Conservation (phyloP, 192 early-diverging fungal species). For the Rhizophagus clarus region DNA sequence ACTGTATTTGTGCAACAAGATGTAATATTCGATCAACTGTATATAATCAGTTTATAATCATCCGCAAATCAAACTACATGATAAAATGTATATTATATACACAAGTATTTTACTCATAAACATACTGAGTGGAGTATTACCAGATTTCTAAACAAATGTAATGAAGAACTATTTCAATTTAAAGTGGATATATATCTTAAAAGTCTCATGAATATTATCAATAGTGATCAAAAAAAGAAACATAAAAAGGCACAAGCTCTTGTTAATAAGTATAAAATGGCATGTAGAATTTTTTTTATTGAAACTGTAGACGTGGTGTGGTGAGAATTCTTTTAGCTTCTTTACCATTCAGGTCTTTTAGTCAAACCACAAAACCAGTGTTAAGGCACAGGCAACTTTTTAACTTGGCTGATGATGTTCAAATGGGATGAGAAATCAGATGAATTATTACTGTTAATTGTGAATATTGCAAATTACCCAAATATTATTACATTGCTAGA, state of each 20-base stretch:
- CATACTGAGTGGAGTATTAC: background rate
- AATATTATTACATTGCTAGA: too few species aligned
- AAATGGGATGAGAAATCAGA: too few species aligned
- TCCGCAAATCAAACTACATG: too few species aligned
- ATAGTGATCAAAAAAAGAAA: background rate
- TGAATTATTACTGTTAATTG: too few species aligned
- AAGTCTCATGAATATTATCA: constrained; percentile 5
- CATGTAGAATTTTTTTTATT: background rate
- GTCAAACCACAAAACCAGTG: too few species aligned
- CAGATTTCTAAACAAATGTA: background rate
- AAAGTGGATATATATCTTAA: constrained; percentile 19
- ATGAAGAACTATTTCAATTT: background rate
- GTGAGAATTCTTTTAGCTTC: constrained; percentile 18
- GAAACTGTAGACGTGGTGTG: constrained; percentile 15
- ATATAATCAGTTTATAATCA: too few species aligned
- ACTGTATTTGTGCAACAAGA: too few species aligned
- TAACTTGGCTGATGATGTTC: too few species aligned
- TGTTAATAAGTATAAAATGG: constrained; percentile 14
- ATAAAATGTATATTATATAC: too few species aligned
- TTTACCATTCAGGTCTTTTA: constrained; percentile 24
- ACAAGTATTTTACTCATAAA: background rate
- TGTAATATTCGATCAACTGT: too few species aligned
- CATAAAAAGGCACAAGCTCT: background rate
- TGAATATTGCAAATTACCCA: too few species aligned
- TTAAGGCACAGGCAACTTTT: too few species aligned